Conservation (phyloP, 1,139 yeast species). For the Candida dubliniensis region DNA sequence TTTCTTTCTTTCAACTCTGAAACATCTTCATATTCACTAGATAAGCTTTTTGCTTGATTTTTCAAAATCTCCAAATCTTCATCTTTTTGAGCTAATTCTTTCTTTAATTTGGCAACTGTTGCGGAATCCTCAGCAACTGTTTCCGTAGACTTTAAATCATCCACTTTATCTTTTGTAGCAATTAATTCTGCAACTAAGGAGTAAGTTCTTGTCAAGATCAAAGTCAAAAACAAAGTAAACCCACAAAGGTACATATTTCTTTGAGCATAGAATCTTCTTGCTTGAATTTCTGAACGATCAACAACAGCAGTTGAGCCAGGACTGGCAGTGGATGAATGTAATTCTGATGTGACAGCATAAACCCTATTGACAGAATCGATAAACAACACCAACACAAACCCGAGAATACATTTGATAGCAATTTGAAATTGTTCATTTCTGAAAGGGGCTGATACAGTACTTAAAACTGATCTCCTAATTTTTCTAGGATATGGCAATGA, state of each 20-base stretch:
- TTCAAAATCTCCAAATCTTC: conserved; percentile 64
- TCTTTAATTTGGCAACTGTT: conserved; percentile 52
- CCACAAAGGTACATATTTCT: conserved; percentile 97
- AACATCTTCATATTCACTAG: conserved; percentile 56
- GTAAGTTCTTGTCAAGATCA: conserved; percentile 85
- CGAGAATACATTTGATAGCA: conserved; percentile 78
- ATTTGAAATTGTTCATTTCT: conserved; percentile 70
- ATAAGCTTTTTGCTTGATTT: conserved; percentile 67
- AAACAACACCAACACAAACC: conserved; percentile 81
- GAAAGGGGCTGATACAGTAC: conserved; percentile 67
- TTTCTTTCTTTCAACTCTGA: conserved; percentile 14
- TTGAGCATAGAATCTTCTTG: conserved; percentile 92
- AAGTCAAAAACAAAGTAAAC: conserved; percentile 84
- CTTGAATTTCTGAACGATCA: conserved; percentile 79
- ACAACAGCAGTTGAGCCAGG: conserved; percentile 26
- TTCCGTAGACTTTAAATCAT: conserved; percentile 34
- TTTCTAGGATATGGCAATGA: conserved; percentile 84
- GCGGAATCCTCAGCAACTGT: conserved; percentile 26
- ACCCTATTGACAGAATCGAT: conserved; percentile 88
- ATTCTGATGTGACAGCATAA: conserved; percentile 65
- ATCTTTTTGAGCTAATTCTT: conserved; percentile 58
- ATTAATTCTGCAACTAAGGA: conserved; percentile 76
- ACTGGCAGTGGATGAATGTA: conserved; percentile 24
- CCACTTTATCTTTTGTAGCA: conserved; percentile 58
- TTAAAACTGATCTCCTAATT: conserved; percentile 67